phyloP scores from a whole-genome alignment of 441 rosid genomes.

The Brassica hybrid region DNA sequence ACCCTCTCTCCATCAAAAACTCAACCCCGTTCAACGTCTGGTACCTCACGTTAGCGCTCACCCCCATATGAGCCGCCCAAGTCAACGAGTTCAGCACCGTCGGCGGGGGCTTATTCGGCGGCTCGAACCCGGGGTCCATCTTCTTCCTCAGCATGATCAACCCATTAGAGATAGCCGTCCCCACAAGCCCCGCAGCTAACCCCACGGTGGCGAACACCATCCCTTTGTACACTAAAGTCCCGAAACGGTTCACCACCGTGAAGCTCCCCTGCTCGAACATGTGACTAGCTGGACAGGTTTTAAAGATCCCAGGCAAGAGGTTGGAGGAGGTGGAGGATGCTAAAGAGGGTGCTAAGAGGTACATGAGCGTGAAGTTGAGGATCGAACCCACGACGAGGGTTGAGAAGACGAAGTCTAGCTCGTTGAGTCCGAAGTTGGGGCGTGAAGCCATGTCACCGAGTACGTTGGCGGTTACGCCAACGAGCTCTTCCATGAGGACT shows the following conservation, averaged over 20 bases:
- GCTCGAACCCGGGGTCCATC: conserved; percentile 90
- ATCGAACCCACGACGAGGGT: conserved; percentile 90
- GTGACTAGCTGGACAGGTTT: conserved; percentile 75
- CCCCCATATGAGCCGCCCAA: conserved; percentile 96
- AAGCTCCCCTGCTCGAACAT: conserved; percentile 75
- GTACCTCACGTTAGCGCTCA: conserved; percentile 93
- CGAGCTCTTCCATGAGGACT: conserved; percentile 92
- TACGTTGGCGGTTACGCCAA: conserved; percentile 85
- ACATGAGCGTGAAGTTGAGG: conserved; percentile 92
- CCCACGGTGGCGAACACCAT: conserved; percentile 47
- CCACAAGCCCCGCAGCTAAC: conserved; percentile 91
- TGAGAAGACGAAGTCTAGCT: conserved; percentile 93
- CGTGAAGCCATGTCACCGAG: conserved; percentile 98
- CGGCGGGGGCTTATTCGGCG: conserved; percentile 91
- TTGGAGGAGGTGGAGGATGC: conserved; percentile 32
- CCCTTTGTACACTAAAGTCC: conserved; percentile 50
- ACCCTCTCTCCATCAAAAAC: conserved; percentile 61
- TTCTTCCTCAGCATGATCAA: conserved; percentile 85
- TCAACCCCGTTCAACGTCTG: conserved; percentile 86
- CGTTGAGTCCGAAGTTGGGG: conserved; percentile 92
- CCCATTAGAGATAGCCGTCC: conserved; percentile 88
- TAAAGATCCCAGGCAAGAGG: conserved; percentile 54
- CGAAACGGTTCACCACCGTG: conserved; percentile 51
- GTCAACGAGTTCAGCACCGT: conserved; percentile 85
- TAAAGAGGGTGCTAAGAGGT: conserved; percentile 77